Percentiles rank a stretch among this genome's conserved stretches.
These are phyloP conservation scores for Cyanophora paradoxa DNA, from an alignment of 78 protist genomes.

Conservation along the genomic window DNA sequence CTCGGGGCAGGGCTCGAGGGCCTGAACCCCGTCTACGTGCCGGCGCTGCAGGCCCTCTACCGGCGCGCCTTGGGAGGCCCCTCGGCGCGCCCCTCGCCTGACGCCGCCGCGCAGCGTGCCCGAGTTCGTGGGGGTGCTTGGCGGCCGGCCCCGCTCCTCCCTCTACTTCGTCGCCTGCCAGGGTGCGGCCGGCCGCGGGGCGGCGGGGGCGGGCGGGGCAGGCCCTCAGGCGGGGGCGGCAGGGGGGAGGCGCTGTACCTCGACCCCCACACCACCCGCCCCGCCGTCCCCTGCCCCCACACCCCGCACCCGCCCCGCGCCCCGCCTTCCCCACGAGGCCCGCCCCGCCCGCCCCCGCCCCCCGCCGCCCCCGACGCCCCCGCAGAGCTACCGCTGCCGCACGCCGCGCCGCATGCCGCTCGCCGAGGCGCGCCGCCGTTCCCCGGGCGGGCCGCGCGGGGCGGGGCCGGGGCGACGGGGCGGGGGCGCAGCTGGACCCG, in stretches of 20 bases:
- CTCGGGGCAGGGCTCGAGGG: neutral
- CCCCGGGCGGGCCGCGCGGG: no score
- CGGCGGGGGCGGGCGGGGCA: no score
- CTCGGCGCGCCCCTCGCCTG: no score
- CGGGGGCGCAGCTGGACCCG: no score
- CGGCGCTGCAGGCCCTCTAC: no score
- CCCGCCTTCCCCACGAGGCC: no score
- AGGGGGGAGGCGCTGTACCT: neutral
- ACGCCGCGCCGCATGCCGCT: neutral
- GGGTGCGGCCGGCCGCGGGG: neutral
- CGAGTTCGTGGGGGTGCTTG: neutral
- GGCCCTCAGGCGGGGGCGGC: no score
- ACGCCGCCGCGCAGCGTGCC: neutral
- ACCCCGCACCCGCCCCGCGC: no score
- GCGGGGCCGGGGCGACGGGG: no score
- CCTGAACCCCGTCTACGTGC: neutral
- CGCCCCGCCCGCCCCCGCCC: neutral
- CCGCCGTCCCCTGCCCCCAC: neutral
- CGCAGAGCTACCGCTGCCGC: neutral
- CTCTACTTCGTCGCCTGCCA: neutral
- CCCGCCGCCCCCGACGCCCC: neutral
- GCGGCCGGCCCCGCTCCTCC: slow-evolving; percentile 7
- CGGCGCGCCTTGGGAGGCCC: no score
- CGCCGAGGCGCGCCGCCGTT: no score
- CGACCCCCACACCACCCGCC: slow-evolving; percentile 19